A percentile compares a stretch with the other conserved stretches of the same genome.
phyloP scores from a whole-genome alignment of 306 rosid species.

The Sicyos baderoa region DNA sequence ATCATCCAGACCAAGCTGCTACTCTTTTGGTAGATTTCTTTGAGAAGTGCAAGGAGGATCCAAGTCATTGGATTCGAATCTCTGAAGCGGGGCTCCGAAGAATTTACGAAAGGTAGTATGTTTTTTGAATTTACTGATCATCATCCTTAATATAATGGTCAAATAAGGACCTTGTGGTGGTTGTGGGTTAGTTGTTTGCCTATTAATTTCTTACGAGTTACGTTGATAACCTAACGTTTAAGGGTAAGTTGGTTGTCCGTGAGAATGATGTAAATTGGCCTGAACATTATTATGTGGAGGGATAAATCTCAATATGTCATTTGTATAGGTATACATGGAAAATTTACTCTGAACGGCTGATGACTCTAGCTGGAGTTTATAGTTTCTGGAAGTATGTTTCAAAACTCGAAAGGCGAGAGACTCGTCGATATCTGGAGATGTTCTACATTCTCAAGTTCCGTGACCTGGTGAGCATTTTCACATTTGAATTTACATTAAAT shows the following conservation, averaged over 20 bases:
- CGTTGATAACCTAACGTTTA: too few relatives aligned
- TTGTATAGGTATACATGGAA: conserved; percentile 76
- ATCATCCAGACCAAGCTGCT: conserved; percentile 70
- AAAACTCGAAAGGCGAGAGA: conserved; percentile 80
- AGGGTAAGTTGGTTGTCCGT: too few relatives aligned
- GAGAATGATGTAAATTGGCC: too few relatives aligned
- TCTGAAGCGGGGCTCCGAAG: conserved; percentile 77
- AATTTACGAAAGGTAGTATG: conserved; percentile 58
- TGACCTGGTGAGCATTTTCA: conserved; percentile 55
- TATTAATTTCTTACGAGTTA: too few relatives aligned
- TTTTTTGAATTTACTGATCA: too few relatives aligned
- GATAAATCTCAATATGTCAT: not conserved
- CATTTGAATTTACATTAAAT: too few relatives aligned
- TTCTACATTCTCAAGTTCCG: conserved; percentile 92
- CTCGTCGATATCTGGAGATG: conserved; percentile 87
- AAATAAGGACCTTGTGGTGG: too few relatives aligned
- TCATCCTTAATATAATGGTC: too few relatives aligned
- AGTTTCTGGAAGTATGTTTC: conserved; percentile 93
- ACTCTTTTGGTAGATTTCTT: conserved; percentile 53
- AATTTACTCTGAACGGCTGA: conserved; percentile 79
- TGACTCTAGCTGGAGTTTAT: conserved; percentile 91
- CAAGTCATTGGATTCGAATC: conserved; percentile 56
- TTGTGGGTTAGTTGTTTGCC: too few relatives aligned
- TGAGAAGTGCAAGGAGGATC: conserved; percentile 52
- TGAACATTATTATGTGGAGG: too few relatives aligned